Evolutionary conservation across 2,329 filamentous ascomycete species (phyloP), one percentile per base, ranked within the genome.

Genomic region (Chaetomium sp.): DNA sequence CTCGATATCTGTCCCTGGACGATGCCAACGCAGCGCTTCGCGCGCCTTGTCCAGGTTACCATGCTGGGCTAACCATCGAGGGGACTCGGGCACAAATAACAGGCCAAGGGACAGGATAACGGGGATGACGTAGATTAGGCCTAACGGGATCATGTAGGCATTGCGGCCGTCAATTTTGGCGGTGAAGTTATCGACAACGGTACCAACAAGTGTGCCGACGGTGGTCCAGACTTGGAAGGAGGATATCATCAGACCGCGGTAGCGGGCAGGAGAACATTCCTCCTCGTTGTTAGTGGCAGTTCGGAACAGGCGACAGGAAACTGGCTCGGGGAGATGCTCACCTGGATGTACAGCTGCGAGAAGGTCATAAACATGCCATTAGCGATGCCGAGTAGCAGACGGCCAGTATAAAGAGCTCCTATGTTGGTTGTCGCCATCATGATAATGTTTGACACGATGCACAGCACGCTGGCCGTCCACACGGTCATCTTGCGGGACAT

Each of bases 341-440:
- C 71, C 69, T 75, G 74, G 54, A 75, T 74, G 63, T 75, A 75
- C 0, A 75, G 70, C 68, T 75, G 74, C 4, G 74, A 72, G 35
- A 72, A 85, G 1, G 82, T 84, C 82, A 85, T 83, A 70, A 85
- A 81, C 69, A 83, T 79, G 4, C 83, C 83, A 68, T 85, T 85
- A 9, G 82, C 81, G 2, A 86, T 65, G 3, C 84, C 84, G 55
- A 85, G 82, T 12, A 86, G 70, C 3, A 86, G 71, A 49, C 84
- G 80, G 9, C 82, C 84, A 13, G 79, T 77, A 63, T 87, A 86
- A 6, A 87, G 77, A 1, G 78, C 82, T 16, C 76, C 81, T 47
- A 87, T 84, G 61, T 76, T 73, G 2, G 76, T 79, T 0, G 82
- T 84, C 2, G 79, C 76, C 82, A 86, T 85, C 83, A 86, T 86